Evolutionary conservation across 2,329 filamentous ascomycete genomes (phyloP), one percentile per base, ranked within the genome.

Genomic region (Fonsecaea multimorphosa): DNA sequence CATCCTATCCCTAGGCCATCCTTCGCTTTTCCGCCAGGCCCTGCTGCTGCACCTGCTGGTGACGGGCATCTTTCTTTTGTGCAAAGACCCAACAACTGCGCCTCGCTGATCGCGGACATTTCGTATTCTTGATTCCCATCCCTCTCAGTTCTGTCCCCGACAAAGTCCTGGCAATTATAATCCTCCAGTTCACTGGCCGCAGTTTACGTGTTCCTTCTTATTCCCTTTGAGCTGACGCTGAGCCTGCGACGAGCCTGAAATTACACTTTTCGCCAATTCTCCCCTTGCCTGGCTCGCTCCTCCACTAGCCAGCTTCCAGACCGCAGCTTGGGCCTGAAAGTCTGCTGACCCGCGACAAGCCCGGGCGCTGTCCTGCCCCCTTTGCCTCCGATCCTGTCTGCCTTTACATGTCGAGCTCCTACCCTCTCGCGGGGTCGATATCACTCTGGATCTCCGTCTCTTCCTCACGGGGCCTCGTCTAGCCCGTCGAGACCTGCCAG

Each of bases 341-440:
- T 60, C 58, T 16, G 32, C 58, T 61, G 58, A 61, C 58, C 38
- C 52, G 14, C 31, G 49, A 53, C 46, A 19, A 40, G 27, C 40
- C 61, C 65, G 57, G 56, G 49, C 16, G 60, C 56, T 66, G 55
- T 38, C 62, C 65, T 65, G 64, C 67, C 64, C 58, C 64, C 62
- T 51, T 61, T 64, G 55, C 52, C 52, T 46, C 27, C 31, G 54
- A 56, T 54, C 55, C 57, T 61, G 52, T 55, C 49, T 64, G 38
- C 57, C 64, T 67, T 69, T 69, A 69, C 67, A 69, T 69, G 67
- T 67, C 62, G 60, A 22, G 46, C 46, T 49, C 65, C 62, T 54
- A 62, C 53, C 67, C 58, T 65, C 53, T 65, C 55, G 62, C 56
- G 62, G 67, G 65, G 67, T 67, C 63, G 51, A 53, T 57, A 27